phyloP scores from a whole-genome alignment of 441 rosid species.

The Viola pubescens region DNA sequence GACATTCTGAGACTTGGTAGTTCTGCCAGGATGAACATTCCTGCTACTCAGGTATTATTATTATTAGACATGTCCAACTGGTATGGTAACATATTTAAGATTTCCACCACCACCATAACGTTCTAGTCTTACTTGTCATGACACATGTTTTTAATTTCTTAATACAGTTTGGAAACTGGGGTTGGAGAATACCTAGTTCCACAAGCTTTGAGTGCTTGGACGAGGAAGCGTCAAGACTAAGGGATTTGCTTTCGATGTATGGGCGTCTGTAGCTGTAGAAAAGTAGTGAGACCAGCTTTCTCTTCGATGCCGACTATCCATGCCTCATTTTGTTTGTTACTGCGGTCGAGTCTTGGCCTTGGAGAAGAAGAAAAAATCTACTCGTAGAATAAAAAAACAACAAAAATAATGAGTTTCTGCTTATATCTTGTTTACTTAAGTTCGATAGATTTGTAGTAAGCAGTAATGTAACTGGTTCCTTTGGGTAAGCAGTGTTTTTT shows the following conservation, averaged over 20 bases:
- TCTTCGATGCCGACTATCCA: neutral
- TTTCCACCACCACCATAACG: neutral
- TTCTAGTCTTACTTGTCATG: neutral
- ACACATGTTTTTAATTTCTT: constrained; percentile 2
- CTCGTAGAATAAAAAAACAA: too few relatives aligned
- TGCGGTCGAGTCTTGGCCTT: too few relatives aligned
- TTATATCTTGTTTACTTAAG: too few relatives aligned
- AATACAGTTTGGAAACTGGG: constrained; percentile 76
- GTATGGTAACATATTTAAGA: too few relatives aligned
- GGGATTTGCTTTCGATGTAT: constrained; percentile 47
- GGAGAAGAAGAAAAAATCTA: too few relatives aligned
- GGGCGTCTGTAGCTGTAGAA: constrained; percentile 45
- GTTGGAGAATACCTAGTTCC: constrained; percentile 77
- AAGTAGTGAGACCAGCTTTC: neutral
- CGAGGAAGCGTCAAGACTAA: constrained; percentile 46
- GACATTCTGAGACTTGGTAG: constrained; percentile 77
- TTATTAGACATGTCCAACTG: neutral
- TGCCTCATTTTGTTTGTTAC: too few relatives aligned
- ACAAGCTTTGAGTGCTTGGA: constrained; percentile 55
- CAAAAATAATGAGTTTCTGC: too few relatives aligned
- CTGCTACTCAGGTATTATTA: constrained; percentile 68
- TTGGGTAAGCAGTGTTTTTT: too few relatives aligned
- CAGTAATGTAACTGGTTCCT: too few relatives aligned
- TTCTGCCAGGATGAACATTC: constrained; percentile 89
- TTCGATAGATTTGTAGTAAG: too few relatives aligned